Evolutionary conservation across 106 monocot species (phyloP).

Genomic region (Dendrobium officinale): DNA sequence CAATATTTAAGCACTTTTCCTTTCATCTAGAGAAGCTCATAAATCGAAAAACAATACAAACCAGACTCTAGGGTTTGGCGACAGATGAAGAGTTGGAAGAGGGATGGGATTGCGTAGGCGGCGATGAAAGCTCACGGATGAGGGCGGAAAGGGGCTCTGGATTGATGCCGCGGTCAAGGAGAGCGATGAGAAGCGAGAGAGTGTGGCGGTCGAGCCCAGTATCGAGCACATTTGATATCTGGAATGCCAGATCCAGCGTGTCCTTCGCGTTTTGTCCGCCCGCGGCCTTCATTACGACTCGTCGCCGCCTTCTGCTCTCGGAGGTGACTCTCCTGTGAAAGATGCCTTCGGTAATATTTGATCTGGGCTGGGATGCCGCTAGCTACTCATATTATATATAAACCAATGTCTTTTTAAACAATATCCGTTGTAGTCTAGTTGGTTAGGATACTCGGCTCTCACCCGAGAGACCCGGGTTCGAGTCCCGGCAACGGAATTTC

Average conservation of each 20-base stretch:
- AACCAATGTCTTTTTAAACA: accelerated
- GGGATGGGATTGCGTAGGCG: conserved; percentile 2
- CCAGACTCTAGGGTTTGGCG: neutral
- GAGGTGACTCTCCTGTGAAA: neutral
- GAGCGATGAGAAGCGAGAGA: conserved; percentile 85
- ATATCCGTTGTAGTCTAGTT: conserved; percentile 99
- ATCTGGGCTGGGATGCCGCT: too few species aligned
- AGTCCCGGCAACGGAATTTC: conserved; percentile 96
- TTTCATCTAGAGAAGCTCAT: neutral
- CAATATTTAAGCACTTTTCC: neutral
- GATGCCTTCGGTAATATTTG: neutral
- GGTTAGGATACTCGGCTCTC: conserved; percentile 99
- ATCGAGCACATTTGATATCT: conserved; percentile 78
- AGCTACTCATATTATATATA: too few species aligned
- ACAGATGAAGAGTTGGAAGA: neutral
- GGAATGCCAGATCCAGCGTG: conserved; percentile 76
- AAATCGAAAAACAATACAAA: neutral
- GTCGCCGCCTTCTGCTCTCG: neutral
- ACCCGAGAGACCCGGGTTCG: conserved; percentile 99
- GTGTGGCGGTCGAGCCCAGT: conserved; percentile 87
- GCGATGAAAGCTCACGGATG: conserved; percentile 60
- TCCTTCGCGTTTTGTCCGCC: conserved; percentile 18
- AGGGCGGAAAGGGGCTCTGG: conserved; percentile 81
- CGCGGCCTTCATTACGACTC: neutral
- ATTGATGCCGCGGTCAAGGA: conserved; percentile 76